phyloP scores from a whole-genome alignment of 441 rosid species.

The Syzygium syzygioides region DNA sequence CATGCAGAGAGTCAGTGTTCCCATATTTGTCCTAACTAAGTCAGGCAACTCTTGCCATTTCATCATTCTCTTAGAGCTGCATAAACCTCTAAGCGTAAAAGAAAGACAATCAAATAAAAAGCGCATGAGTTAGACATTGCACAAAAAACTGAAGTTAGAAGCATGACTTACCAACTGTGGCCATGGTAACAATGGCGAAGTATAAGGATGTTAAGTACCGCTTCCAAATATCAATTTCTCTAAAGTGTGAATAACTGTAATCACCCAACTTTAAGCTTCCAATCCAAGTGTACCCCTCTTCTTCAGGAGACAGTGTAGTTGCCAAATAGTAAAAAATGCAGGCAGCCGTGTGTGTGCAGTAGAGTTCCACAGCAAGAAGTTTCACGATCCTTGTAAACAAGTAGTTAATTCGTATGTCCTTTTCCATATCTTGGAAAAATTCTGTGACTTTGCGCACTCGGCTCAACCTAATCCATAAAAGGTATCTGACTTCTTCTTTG shows the following conservation, averaged over 20 bases:
- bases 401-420: conserved; percentile 79
- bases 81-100: neutral
- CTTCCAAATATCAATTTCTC: conserved; percentile 82
- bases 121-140: neutral
- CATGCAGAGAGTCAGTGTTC: neutral
- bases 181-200: conserved; percentile 95
- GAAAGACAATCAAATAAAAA: neutral
- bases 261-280: conserved; percentile 94
- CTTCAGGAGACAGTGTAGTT: conserved; percentile 59
- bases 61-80: neutral
- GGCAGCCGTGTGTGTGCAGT: conserved; percentile 96
- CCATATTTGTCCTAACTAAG: neutral
- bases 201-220: conserved; percentile 84
- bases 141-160: neutral
- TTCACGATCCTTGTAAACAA: conserved; percentile 81
- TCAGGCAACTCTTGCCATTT: neutral
- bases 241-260: conserved; percentile 61
- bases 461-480: conserved; percentile 77
- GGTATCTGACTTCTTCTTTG: conserved; percentile 71
- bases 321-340: conserved; percentile 93
- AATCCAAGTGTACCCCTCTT: conserved; percentile 95
- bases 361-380: conserved; percentile 77
- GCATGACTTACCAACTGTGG: conserved; percentile 75
- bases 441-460: conserved; percentile 57
- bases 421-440: conserved; percentile 69